Evolutionary conservation across 129 eudicot genomes (phyloP).

Genomic region (Flaveria bidentis): DNA sequence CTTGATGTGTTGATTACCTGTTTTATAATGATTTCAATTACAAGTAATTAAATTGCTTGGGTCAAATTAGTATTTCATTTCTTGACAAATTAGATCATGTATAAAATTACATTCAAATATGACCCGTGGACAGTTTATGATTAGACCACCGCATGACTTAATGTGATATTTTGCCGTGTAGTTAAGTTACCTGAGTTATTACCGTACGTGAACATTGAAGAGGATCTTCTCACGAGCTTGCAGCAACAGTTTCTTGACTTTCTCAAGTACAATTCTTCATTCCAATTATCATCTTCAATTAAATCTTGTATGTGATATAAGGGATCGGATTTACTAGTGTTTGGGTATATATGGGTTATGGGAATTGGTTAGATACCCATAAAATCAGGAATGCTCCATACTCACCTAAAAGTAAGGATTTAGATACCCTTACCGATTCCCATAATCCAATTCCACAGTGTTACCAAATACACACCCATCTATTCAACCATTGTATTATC

Average conservation of each 20-base stretch:
- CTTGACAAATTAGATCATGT: not conserved
- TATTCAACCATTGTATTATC: constrained; percentile 4
- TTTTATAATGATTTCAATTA: not conserved
- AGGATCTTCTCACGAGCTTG: constrained; percentile 56
- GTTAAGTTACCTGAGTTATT: constrained; percentile 88
- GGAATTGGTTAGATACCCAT: not conserved
- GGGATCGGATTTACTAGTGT: not conserved
- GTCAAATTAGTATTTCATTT: not conserved
- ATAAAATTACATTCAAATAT: constrained; percentile 1
- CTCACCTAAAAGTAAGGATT: not conserved
- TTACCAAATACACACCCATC: not conserved
- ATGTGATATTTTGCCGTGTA: constrained; percentile 40
- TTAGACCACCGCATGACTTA: not conserved
- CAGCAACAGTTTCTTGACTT: constrained; percentile 74
- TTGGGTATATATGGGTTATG: not conserved
- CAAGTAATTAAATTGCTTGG: not conserved
- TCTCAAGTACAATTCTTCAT: constrained; percentile 55
- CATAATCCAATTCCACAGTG: not conserved
- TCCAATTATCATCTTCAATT: constrained; percentile 8
- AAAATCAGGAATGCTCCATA: not conserved
- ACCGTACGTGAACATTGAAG: constrained; percentile 67
- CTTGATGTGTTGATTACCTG: no score
- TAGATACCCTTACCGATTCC: not conserved
- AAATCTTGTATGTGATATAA: not conserved
- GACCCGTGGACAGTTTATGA: not conserved